Evolutionary conservation across 257 asterid genomes (phyloP).

Genomic region (Scutellaria barbata): DNA sequence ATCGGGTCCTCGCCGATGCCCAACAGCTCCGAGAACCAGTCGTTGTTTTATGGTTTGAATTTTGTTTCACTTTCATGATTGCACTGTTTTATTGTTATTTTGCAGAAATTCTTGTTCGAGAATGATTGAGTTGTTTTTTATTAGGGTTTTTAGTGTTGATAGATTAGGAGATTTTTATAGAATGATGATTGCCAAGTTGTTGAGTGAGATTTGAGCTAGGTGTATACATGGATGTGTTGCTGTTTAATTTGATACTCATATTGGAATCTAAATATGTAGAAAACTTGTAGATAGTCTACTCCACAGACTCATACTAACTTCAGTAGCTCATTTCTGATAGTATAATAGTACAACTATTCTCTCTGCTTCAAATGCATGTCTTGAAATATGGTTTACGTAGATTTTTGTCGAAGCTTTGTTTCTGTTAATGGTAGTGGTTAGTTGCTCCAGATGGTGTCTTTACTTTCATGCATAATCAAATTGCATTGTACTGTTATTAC

Average conservation of each 20-base stretch:
- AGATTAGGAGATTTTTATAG: too few relatives aligned
- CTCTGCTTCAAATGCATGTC: neutral
- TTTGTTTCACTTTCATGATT: slow-evolving; percentile 9
- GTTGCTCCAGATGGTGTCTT: slow-evolving; percentile 9
- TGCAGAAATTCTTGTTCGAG: neutral
- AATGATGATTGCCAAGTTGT: neutral
- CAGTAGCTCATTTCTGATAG: too few relatives aligned
- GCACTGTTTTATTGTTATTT: slow-evolving; percentile 8
- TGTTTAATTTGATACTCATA: neutral
- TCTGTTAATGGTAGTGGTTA: neutral
- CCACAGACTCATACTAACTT: too few relatives aligned
- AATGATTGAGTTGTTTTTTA: neutral
- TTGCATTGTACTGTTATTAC: neutral
- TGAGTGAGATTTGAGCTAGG: neutral
- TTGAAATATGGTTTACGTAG: neutral
- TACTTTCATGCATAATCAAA: slow-evolving; percentile 10
- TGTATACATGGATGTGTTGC: neutral
- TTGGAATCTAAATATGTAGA: too few relatives aligned
- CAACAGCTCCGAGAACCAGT: slow-evolving; percentile 65
- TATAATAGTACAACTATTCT: too few relatives aligned
- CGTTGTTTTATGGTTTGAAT: slow-evolving; percentile 67
- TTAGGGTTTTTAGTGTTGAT: neutral
- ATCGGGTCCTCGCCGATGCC: slow-evolving; percentile 66
- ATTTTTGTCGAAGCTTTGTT: neutral
- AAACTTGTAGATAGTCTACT: too few relatives aligned